Evolutionary conservation across 257 asterid genomes (phyloP), one percentile per base, ranked within the genome.

Genomic region (Cruciata laevipes): DNA sequence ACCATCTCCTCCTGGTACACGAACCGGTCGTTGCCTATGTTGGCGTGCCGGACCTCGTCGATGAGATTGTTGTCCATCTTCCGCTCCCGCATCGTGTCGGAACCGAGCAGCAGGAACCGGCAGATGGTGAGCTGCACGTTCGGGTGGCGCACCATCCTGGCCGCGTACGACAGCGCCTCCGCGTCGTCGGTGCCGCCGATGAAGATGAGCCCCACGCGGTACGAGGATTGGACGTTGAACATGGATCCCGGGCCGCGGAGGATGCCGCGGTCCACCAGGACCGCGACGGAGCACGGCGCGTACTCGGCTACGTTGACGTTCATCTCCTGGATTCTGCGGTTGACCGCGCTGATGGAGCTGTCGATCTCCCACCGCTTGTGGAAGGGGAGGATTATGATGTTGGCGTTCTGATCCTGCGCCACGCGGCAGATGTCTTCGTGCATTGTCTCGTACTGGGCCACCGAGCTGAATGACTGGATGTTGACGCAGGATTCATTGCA

Each of bases 351-450:
- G 4, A 91, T 72, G 6, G 95, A 82, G 2, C 96, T 95, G 66
- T 91, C 96, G 51, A 88, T 83, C 61, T 80, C 95, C 91, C 95
- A 88, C 14, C 71, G 85, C 75, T 83, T 88, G 82, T 91, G 96
- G 65, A 86, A 91, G 0, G 96, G 97, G 3, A 91, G 81, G 24
- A 91, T 81, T 58, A 86, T 21, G 3, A 91, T 69, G 17, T 75
- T 85, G 1, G 86, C 90, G 12, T 70, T 73, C 49, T 88, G 89
- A 67, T 86, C 95, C 0, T 81, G 21, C 0, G 91, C 87, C 16
- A 88, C 63, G 0, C 93, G 78, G 27, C 77, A 83, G 3, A 88
- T 73, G 69, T 91, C 97, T 1, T 83, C 89, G 38, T 88, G 90
- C 83, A 85, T 78, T 0, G 83, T 76, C 17, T 83, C 85, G 1